Conservation (phyloP, 345 rosid genomes). For the Kandelia obovata region DNA sequence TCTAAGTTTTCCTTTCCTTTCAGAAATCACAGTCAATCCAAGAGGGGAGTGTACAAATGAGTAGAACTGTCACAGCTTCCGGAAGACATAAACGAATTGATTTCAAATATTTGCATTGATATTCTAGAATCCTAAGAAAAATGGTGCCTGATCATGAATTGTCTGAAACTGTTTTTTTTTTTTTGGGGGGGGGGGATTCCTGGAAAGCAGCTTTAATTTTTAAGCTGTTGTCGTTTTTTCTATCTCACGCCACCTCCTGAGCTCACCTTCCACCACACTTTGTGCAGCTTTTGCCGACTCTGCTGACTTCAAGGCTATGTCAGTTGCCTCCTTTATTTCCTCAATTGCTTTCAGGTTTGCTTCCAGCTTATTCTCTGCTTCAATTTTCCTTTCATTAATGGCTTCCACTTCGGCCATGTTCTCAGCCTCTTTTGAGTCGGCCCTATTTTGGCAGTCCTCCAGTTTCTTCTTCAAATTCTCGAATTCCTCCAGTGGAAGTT, state of each 20-base stretch:
- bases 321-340: constrained; percentile 69
- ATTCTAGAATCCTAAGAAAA: too few species aligned
- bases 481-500: constrained; percentile 49
- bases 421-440: constrained; percentile 45
- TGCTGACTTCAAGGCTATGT: constrained; percentile 63
- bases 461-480: constrained; percentile 48
- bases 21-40: too few species aligned
- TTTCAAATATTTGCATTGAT: too few species aligned
- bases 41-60: too few species aligned
- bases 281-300: constrained; percentile 68
- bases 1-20: too few species aligned
- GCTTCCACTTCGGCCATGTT: constrained; percentile 45
- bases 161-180: too few species aligned
- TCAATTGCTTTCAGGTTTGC: constrained; percentile 50
- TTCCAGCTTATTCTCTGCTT: constrained; percentile 44
- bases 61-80: too few species aligned
- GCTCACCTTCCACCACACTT: constrained; percentile 57
- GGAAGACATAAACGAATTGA: too few species aligned
- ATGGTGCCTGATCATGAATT: too few species aligned
- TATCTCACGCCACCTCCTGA: constrained; percentile 54
- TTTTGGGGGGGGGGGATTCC: too few species aligned
- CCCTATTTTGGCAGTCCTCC: constrained; percentile 42
- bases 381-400: constrained; percentile 38
- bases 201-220: too few species aligned
- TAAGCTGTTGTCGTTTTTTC: constrained; percentile 6